phyloP scores from a whole-genome alignment of 345 rosid genomes.

The Hypericum perforatum region DNA sequence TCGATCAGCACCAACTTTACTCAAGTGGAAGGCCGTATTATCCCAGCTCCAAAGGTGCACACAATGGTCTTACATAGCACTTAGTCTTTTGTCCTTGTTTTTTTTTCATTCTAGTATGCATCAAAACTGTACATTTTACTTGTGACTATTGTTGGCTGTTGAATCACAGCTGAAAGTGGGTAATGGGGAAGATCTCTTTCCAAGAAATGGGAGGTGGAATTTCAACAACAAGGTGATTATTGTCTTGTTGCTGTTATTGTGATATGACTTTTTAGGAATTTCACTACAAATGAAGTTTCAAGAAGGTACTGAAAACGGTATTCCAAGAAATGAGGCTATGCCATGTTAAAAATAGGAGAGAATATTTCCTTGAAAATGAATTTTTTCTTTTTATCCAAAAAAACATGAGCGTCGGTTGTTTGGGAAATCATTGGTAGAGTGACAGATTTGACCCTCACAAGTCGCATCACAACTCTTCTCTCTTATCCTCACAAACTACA shows the following conservation, averaged over 20 bases:
- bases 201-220: slow-evolving; percentile 93
- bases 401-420: no score
- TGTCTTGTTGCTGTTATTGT: background rate
- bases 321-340: no score
- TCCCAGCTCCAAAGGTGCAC: slow-evolving; percentile 61
- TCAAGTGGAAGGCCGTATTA: slow-evolving; percentile 75
- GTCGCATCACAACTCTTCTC: no score
- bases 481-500: no score
- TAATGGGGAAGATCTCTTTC: slow-evolving; percentile 64
- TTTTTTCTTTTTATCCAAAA: no score
- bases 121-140: background rate
- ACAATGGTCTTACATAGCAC: background rate
- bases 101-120: background rate
- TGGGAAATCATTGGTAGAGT: no score
- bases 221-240: slow-evolving; percentile 72
- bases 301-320: no score
- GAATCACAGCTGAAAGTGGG: slow-evolving; percentile 64
- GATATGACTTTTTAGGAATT: background rate
- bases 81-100: background rate
- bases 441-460: no score
- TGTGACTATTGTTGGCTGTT: background rate
- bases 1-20: slow-evolving; percentile 45
- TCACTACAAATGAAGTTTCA: no score
- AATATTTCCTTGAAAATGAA: no score
- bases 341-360: no score